Conservation (phyloP, 306 rosid genomes). For the Gastrolobium bilobum region DNA sequence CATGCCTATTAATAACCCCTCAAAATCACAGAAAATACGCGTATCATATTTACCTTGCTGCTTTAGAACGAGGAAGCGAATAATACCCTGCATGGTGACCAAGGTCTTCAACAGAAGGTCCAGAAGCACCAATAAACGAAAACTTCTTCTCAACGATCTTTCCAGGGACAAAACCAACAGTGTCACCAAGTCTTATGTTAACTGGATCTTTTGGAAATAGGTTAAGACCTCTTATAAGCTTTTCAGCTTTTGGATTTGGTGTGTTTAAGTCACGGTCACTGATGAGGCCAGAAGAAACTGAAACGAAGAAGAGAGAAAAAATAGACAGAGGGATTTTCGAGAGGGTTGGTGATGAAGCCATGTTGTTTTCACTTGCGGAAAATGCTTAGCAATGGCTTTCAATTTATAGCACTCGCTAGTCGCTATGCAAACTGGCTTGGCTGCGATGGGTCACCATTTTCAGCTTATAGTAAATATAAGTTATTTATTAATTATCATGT, state of each 20-base stretch:
- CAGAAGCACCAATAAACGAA: constrained; percentile 47
- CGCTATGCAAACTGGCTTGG: neutral
- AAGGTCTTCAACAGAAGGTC: constrained; percentile 68
- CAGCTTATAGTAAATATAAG: no score
- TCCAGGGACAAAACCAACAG: constrained; percentile 44
- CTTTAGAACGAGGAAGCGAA: constrained; percentile 68
- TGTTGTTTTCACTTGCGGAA: constrained; percentile 45
- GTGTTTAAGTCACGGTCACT: constrained; percentile 5
- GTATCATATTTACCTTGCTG: constrained; percentile 69
- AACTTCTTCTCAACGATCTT: constrained; percentile 74
- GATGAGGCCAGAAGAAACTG: constrained; percentile 38
- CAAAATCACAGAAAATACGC: neutral
- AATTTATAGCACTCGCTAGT: constrained; percentile 59
- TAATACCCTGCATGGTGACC: constrained; percentile 97
- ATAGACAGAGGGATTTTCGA: constrained; percentile 41
- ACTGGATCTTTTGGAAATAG: constrained; percentile 69
- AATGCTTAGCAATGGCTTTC: constrained; percentile 24
- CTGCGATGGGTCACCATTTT: no score
- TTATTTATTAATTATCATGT: no score
- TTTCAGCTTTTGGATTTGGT: constrained; percentile 68
- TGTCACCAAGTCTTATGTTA: constrained; percentile 49
- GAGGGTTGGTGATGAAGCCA: constrained; percentile 55
- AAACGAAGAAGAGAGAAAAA: constrained; percentile 44
- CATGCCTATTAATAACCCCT: no score
- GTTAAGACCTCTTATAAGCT: constrained; percentile 70